Evolutionary conservation across 225 moss, liverwort and hornwort genomes (phyloP).

Genomic region (Rhytidiadelphus loreus): DNA sequence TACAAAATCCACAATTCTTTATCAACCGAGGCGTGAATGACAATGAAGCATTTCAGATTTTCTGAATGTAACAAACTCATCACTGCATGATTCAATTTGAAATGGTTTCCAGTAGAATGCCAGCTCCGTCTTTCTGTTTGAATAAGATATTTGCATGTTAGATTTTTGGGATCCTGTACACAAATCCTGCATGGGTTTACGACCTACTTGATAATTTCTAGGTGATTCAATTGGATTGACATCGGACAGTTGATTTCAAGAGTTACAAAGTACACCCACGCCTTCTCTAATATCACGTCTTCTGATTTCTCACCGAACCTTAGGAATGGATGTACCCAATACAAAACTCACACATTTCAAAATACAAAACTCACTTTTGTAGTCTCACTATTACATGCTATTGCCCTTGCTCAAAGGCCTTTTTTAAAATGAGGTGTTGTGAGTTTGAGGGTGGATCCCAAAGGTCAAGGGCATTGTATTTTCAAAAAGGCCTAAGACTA

Average conservation of each 20-base stretch:
- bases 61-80: neutral
- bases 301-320: neutral
- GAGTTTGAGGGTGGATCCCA: too few relatives aligned
- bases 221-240: neutral
- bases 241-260: neutral
- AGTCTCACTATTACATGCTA: neutral
- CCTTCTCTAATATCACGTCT: neutral
- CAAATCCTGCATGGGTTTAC: neutral
- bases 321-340: neutral
- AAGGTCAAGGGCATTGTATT: too few relatives aligned
- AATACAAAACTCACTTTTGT: neutral
- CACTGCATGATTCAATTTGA: neutral
- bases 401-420: too few relatives aligned
- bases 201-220: neutral
- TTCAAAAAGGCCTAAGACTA: too few relatives aligned
- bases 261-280: too few relatives aligned
- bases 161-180: neutral
- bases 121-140: neutral
- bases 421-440: neutral
- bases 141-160: neutral
- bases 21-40: neutral
- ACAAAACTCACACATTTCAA: too few relatives aligned
- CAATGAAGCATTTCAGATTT: neutral
- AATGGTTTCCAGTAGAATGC: neutral
- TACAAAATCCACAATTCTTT: slow-evolving; percentile 3